Evolutionary conservation across 345 rosid genomes (phyloP).

Genomic region (Salix udensis): DNA sequence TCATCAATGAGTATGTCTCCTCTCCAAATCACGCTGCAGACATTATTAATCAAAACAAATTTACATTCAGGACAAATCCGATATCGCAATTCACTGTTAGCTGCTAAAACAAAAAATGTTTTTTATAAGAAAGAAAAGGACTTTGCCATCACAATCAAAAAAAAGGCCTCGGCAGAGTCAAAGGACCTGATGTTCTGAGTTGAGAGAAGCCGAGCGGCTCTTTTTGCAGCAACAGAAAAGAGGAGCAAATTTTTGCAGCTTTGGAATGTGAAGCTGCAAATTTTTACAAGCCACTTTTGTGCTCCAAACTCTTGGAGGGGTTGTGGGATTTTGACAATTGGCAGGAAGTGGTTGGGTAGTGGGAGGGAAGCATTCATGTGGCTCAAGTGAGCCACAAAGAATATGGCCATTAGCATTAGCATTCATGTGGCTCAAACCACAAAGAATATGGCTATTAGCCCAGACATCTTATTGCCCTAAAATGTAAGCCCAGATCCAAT

Average conservation of each 20-base stretch:
- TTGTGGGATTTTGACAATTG: not conserved
- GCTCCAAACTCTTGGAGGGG: not conserved
- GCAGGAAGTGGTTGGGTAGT: not conserved
- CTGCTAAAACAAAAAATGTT: not conserved
- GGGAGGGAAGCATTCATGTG: not conserved
- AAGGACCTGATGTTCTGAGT: constrained; percentile 34
- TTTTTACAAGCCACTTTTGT: not conserved
- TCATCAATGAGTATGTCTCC: constrained; percentile 69
- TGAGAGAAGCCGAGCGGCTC: constrained; percentile 42
- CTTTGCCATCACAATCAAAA: constrained; percentile 65
- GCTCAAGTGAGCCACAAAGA: not conserved
- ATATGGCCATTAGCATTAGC: not conserved
- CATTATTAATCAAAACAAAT: not conserved
- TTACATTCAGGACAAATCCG: constrained; percentile 55
- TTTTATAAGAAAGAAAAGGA: not conserved
- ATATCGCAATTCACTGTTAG: not conserved
- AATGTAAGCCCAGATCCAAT: not conserved
- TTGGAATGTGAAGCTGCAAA: not conserved
- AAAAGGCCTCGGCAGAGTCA: constrained; percentile 63
- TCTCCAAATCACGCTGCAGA: constrained; percentile 83
- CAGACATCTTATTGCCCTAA: not conserved
- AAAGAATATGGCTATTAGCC: not conserved
- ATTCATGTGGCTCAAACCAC: not conserved
- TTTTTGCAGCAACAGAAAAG: not conserved
- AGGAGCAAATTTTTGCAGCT: not conserved